Conservation (phyloP, 192 early-diverging fungal genomes). For the Backusella tuberculispora region DNA sequence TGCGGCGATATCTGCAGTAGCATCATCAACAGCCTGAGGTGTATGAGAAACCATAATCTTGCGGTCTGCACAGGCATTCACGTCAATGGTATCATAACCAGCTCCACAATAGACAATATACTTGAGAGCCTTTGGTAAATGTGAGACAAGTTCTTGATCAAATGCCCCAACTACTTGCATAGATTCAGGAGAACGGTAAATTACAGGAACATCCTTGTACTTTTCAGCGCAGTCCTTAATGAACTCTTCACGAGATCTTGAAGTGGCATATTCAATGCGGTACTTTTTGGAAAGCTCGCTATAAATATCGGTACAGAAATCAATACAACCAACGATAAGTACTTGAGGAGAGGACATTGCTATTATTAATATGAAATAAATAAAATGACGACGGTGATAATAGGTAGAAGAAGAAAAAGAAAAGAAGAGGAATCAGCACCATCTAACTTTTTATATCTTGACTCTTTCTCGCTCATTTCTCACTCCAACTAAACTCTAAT, state of each 20-base stretch:
- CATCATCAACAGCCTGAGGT: slow-evolving; percentile 43
- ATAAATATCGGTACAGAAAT: slow-evolving; percentile 29
- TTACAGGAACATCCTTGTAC: slow-evolving; percentile 33
- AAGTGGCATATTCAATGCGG: slow-evolving; percentile 29
- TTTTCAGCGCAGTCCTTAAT: slow-evolving; percentile 30
- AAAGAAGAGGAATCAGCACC: background rate
- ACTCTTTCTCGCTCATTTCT: background rate
- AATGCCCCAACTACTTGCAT: slow-evolving; percentile 37
- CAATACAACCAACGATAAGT: slow-evolving; percentile 36
- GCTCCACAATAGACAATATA: slow-evolving; percentile 39
- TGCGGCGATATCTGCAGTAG: slow-evolving; percentile 53
- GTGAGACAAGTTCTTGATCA: slow-evolving; percentile 38
- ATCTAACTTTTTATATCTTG: background rate
- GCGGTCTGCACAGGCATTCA: slow-evolving; percentile 35
- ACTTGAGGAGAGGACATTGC: background rate
- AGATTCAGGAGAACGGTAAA: slow-evolving; percentile 31
- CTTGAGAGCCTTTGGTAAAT: slow-evolving; percentile 36
- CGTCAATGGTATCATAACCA: slow-evolving; percentile 47
- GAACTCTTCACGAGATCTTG: slow-evolving; percentile 40
- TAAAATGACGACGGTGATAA: background rate
- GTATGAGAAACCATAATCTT: slow-evolving; percentile 51
- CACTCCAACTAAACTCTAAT: background rate
- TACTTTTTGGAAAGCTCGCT: slow-evolving; percentile 25
- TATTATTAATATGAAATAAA: background rate
- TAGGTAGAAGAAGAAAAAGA: background rate